phyloP scores from a whole-genome alignment of 208 protist genomes.

The Leishmania major region DNA sequence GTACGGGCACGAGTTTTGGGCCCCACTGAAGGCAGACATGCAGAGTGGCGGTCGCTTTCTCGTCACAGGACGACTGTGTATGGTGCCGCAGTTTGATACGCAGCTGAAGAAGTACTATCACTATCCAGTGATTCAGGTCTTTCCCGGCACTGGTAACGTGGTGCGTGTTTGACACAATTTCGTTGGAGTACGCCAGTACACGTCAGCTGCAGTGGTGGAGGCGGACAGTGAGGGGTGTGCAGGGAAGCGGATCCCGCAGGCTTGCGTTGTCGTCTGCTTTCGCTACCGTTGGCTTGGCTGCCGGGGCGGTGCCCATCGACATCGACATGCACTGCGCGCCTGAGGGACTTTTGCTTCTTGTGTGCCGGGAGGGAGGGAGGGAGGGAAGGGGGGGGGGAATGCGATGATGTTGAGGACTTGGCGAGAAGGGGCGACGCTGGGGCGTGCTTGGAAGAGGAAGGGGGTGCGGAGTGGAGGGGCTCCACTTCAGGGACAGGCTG shows the following conservation, averaged over 20 bases:
- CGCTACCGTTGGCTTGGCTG: not conserved
- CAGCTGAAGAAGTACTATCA: slow-evolving; percentile 85
- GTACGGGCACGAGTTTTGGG: slow-evolving; percentile 60
- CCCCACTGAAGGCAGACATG: slow-evolving; percentile 41
- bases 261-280: not conserved
- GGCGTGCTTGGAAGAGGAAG: not conserved
- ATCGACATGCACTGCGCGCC: not conserved
- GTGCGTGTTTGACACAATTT: slow-evolving; percentile 8
- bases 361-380: not conserved
- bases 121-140: slow-evolving; percentile 86
- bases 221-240: not conserved
- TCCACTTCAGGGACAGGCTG: not conserved
- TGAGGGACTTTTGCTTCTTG: not conserved
- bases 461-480: not conserved
- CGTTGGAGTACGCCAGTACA: not conserved
- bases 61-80: slow-evolving; percentile 77
- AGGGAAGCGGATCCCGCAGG: not conserved
- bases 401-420: not conserved
- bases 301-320: not conserved
- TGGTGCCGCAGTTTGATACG: slow-evolving; percentile 87
- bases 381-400: no score
- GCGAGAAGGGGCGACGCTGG: not conserved
- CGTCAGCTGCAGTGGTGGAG: not conserved
- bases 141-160: slow-evolving; percentile 53
- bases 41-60: slow-evolving; percentile 48